Percentiles rank a stretch among this genome's conserved stretches.
phyloP scores from a whole-genome alignment of 306 rosid species.

The Trifolium repens region DNA sequence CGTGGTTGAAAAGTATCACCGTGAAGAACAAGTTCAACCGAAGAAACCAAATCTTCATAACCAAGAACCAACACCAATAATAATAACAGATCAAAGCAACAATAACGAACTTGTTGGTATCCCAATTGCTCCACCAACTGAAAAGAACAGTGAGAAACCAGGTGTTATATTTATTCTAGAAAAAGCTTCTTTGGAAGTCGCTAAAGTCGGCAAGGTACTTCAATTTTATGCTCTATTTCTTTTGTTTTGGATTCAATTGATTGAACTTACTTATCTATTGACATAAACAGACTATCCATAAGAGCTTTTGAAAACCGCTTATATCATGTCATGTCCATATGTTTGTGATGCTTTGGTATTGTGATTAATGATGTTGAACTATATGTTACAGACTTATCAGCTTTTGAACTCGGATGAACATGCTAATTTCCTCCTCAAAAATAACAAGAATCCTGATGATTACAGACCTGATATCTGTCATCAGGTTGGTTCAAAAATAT shows the following conservation, averaged over 20 bases:
- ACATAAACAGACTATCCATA: too few relatives aligned
- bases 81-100: too few relatives aligned
- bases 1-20: background rate
- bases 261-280: too few relatives aligned
- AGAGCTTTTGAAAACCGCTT: background rate
- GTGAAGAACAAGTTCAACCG: background rate
- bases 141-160: slow-evolving; percentile 35
- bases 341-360: slow-evolving; percentile 15
- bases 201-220: slow-evolving; percentile 86
- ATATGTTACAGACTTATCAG: slow-evolving; percentile 57
- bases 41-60: background rate
- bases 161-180: slow-evolving; percentile 77
- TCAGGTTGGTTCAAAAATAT: slow-evolving; percentile 54
- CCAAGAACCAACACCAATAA: too few relatives aligned
- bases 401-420: slow-evolving; percentile 88
- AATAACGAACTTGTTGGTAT: slow-evolving; percentile 22
- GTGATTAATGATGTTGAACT: background rate
- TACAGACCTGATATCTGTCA: slow-evolving; percentile 87
- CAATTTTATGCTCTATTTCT: background rate
- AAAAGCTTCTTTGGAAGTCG: slow-evolving; percentile 83
- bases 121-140: slow-evolving; percentile 28
- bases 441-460: slow-evolving; percentile 73
- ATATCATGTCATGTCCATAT: too few relatives aligned
- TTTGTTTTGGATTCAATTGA: background rate
- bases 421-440: slow-evolving; percentile 61